Base-by-base conservation (phyloP, 257 asterid species). In the Solanum sitiens region DNA sequence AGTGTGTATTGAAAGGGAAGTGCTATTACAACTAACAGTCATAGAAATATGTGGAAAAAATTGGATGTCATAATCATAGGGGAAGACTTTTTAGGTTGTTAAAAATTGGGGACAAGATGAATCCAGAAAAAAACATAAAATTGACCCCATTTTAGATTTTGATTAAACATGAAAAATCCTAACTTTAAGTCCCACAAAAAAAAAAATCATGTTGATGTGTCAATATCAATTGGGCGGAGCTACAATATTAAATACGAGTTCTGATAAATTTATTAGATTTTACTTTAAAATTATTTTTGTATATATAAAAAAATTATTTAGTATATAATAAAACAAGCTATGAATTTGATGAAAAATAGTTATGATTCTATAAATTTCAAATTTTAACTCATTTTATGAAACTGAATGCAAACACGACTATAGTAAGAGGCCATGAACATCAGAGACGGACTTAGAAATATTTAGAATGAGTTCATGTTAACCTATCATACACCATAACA, bases 81-180 rank as follows among this genome's bases (percentile, higher is more conserved):
- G 59, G 42, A 16, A 80, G 86, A 63, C 65, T 33, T 61, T 83
- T 61, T 83, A 45, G 86, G 72, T 76, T 61, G 42, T 65, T 33
- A 76, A 56, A 25, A 79, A 76, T 23, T 71, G 53, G 84, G 8
- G 33, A 83, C 87, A 86, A 79, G 90, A 88, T 87, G 67, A 79
- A 86, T 65, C 88, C 76, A 10, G 87, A 88, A 88, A 79, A 79
- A 5, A 47, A 79, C 68, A 45, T 79, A 83, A 85, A 37, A 37
- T 15, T 77, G 83, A 86, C 73, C 88, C 90, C 88, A 79, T 40
- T 30, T 16, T 11, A 42, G 90, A 86, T 86, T 27, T 50, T 86
- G 87, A 79, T 86, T 88, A 50, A 77, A 79, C 86, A 27, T 33
- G 67, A 37, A 42, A 82, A 68, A 79, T 79, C 71, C 13, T 3